phyloP scores from a whole-genome alignment of 2,329 filamentous ascomycete species.

The Falciphora oryzae region DNA sequence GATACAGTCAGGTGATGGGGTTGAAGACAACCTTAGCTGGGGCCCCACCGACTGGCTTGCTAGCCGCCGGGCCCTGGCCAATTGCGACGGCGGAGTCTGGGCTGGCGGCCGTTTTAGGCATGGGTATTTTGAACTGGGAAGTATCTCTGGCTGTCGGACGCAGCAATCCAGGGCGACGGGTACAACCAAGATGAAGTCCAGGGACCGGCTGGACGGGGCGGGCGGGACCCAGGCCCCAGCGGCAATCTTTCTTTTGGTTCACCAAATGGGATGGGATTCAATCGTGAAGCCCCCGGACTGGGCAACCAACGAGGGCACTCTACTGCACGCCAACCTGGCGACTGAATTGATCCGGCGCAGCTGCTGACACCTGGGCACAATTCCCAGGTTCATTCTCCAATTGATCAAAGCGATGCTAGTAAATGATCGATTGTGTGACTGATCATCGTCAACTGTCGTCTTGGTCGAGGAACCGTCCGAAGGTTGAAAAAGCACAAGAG shows the following conservation, averaged over 20 bases:
- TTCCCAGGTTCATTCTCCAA: neutral
- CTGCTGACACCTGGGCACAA: neutral
- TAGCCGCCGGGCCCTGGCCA: neutral
- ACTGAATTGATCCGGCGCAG: neutral
- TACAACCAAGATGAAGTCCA: neutral
- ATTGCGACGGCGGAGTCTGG: neutral
- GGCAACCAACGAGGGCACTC: no score
- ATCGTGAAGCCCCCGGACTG: no score
- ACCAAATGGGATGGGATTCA: neutral
- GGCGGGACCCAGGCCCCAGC: neutral
- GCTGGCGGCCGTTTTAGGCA: neutral
- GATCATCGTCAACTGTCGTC: no score
- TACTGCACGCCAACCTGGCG: neutral
- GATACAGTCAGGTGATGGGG: neutral
- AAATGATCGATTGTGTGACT: no score
- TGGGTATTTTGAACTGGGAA: neutral
- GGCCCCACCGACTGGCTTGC: neutral
- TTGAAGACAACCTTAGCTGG: neutral
- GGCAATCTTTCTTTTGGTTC: neutral
- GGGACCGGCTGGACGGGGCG: neutral
- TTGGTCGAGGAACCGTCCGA: neutral
- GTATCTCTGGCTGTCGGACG: neutral
- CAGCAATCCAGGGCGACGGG: no score
- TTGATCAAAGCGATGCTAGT: neutral
- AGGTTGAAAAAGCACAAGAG: neutral